Base-by-base conservation (phyloP, 208 protist genomes). In the Trypanosoma mega region DNA sequence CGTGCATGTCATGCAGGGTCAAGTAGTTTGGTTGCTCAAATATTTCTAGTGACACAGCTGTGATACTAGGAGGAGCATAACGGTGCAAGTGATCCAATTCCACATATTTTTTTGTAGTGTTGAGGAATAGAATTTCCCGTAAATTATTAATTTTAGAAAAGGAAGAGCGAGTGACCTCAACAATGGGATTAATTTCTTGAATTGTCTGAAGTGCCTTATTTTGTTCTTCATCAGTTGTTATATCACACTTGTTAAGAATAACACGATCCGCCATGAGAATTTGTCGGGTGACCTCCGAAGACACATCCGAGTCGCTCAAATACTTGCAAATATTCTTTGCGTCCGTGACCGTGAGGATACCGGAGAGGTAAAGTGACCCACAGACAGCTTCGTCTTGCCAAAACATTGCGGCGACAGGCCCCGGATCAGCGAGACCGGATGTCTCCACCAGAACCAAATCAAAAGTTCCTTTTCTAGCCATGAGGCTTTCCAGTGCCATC, bases 171-270 rank as follows among this genome's bases (percentile, higher is more conserved):
- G 89, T 55, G 7, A 92, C 68, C 52, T 82, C 61, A 4, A 82
- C 84, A 4, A 82, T 53, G 5, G 89, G 83, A 61, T 97, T 96
- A 46, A 96, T 80, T 11, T 37, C 20, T 24, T 46, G 63, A 27
- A 96, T 70, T 21, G 65, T 63, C 21, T 9, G 57, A 31, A 77
- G 30, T 9, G 87, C 82, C 43, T 33, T 66, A 2, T 27, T 52
- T 51, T 87, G 80, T 54, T 92, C 80, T 37, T 64, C 68, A n/a
- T 47, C 76, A 6, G 68, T 78, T 36, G 78, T 60, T 30, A 97
- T 80, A 67, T 98, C 96, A 34, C 84, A 83, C 76, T 98, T 98
- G 76, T 98, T 98, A n/a, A 98, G 61, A 9, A 98, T 63, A 52
- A 98, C 77, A 50, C 87, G 79, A 68, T 98, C 95, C 3, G 97